Evolutionary conservation across 306 rosid genomes (phyloP), one percentile per base, ranked within the genome.

Genomic region (Mimosa pudica): DNA sequence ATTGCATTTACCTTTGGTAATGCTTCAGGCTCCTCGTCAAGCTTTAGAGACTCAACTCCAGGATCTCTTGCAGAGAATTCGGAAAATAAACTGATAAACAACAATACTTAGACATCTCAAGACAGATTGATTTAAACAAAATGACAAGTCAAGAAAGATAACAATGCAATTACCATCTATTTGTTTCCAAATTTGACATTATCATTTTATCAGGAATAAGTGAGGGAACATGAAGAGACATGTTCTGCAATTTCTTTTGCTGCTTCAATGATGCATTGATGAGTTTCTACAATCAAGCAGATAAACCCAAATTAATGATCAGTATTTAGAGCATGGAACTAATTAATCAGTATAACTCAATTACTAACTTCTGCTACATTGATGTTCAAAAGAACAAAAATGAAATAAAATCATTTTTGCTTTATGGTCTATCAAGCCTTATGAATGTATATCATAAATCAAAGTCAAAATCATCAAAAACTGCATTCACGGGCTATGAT

Each of bases 201-300:
- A 89, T 61, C 82, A 54, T 75, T 75, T 87, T 87, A 57, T 89
- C 92, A 24, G 89, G 79, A 75, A 81, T 7, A 72, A 82, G 85
- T 17, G 84, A 61, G 62, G 97, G 92, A 52, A 84, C 88, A 62
- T 86, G 80, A 73, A 79, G 82, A 60, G 90, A 85, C 89, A 92
- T 86, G 83, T 82, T 86, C 89, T 90, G 94, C 86, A 95, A 85
- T 84, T 89, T 91, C 92, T 84, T 89, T 86, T 90, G 95, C 87
- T 92, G 97, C 86, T 77, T 84, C 81, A 91, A 55, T 8, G 90
- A 88, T 57, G 92, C 95, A 73, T 86, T 77, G 7, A 94, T 82
- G 42, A 92, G 81, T 85, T 90, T 92, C 98, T 94, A 82, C 87
- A 83, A 70, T 71, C 54, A 79, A 68, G 52, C 47, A 74, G 52